These are phyloP conservation scores for Ogataea dorogensis DNA, from an alignment of 805 yeast species.

Conservation along the genomic window DNA sequence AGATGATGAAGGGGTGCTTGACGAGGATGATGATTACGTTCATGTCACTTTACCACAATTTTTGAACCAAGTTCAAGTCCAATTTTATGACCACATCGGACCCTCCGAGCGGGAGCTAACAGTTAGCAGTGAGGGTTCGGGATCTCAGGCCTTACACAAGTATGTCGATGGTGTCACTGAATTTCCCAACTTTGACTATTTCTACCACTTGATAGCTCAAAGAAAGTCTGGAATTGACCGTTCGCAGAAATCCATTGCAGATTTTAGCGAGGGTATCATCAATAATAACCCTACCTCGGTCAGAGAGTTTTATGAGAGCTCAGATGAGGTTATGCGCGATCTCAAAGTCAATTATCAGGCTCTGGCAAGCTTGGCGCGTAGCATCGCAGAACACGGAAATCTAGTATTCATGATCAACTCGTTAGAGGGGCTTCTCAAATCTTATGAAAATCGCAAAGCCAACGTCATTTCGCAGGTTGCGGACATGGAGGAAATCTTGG, in stretches of 20 bases:
- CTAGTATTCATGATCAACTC: constrained; percentile 28
- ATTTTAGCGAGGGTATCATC: constrained; percentile 29
- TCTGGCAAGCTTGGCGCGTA: constrained; percentile 31
- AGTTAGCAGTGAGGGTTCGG: constrained; percentile 10
- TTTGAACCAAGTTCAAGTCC: constrained; percentile 30
- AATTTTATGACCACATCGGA: constrained; percentile 32
- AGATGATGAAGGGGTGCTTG: constrained; percentile 22
- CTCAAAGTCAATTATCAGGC: constrained; percentile 32
- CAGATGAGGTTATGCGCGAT: constrained; percentile 24
- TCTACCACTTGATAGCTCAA: constrained; percentile 31
- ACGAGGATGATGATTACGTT: constrained; percentile 27
- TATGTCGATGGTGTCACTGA: constrained; percentile 31
- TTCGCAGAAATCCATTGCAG: constrained; percentile 26
- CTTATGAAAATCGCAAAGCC: constrained; percentile 26
- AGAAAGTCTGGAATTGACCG: constrained; percentile 28
- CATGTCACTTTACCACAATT: constrained; percentile 30
- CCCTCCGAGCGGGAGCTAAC: constrained; percentile 31
- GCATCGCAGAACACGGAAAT: constrained; percentile 32
- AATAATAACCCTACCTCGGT: constrained; percentile 33
- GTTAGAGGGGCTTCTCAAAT: constrained; percentile 27
- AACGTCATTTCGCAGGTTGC: constrained; percentile 22
- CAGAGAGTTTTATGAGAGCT: constrained; percentile 31
- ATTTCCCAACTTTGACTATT: constrained; percentile 31
- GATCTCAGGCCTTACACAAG: constrained; percentile 24
- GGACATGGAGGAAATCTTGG: constrained; percentile 27